phyloP scores from a whole-genome alignment of 495 filamentous ascomycete species.

The Xylaria nigripes region DNA sequence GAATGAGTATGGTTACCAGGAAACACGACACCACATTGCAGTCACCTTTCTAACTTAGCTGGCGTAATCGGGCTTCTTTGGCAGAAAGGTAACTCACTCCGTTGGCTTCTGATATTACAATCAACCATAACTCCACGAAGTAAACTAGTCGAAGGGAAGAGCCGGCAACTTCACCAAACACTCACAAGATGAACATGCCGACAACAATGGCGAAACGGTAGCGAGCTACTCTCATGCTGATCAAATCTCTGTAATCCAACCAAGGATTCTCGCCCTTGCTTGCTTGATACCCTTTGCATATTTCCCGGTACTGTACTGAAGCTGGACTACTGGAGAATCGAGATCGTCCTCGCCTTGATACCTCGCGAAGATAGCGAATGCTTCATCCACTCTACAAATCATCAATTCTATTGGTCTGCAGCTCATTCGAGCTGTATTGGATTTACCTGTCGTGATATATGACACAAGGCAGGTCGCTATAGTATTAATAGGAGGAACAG shows the following conservation, averaged over 20 bases:
- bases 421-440: too few species aligned
- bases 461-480: too few species aligned
- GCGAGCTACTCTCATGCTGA: conserved; percentile 42
- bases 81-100: conserved; percentile 6
- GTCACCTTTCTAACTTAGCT: conserved; percentile 12
- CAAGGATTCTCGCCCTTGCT: conserved; percentile 54
- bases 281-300: conserved; percentile 45
- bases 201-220: conserved; percentile 50
- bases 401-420: too few species aligned
- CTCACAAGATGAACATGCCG: conserved; percentile 47
- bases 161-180: conserved; percentile 13
- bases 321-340: conserved; percentile 45
- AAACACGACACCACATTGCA: conserved; percentile 45
- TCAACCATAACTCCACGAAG: not conserved
- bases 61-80: not conserved
- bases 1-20: conserved; percentile 15
- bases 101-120: conserved; percentile 12
- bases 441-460: too few species aligned
- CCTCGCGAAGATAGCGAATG: conserved; percentile 40
- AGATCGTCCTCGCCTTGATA: conserved; percentile 50
- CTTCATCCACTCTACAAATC: conserved; percentile 41
- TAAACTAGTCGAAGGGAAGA: not conserved
- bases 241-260: conserved; percentile 60
- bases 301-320: conserved; percentile 54
- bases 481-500: too few species aligned